A percentile compares a stretch with the other conserved stretches of the same genome.
These are phyloP conservation scores for Zymoseptoria brevis DNA, from an alignment of 2,329 filamentous ascomycete genomes.

Conservation along the genomic window DNA sequence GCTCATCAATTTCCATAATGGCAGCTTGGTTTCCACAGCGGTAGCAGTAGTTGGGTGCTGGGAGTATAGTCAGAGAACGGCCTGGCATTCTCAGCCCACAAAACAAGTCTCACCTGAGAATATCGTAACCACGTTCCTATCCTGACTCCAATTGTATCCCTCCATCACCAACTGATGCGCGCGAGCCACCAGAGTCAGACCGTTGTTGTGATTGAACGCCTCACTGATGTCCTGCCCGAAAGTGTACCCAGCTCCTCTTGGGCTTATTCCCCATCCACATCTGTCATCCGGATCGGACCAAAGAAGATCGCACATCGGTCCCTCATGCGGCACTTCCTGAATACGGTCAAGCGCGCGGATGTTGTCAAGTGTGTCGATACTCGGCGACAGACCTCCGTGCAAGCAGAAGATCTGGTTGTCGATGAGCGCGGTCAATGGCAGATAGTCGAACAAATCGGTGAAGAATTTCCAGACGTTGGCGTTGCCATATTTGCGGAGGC, in stretches of 20 bases:
- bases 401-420: conserved; percentile 99
- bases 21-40: conserved; percentile 97
- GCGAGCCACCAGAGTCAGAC: conserved; percentile 86
- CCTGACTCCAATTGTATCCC: conserved; percentile 99
- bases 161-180: conserved; percentile 99
- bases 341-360: conserved; percentile 92
- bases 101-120: conserved; percentile 66
- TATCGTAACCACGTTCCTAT: conserved; percentile 95
- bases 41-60: conserved; percentile 76
- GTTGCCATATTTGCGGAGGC: conserved; percentile 96
- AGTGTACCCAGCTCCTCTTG: conserved; percentile 58
- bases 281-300: conserved; percentile 98
- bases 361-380: conserved; percentile 90
- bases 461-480: conserved; percentile 99
- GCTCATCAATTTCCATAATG: conserved; percentile 99
- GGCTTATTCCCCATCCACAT: conserved; percentile 60
- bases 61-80: conserved; percentile 22
- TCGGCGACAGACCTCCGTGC: conserved; percentile 92
- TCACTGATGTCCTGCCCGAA: conserved; percentile 91
- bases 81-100: conserved; percentile 13
- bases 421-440: conserved; percentile 92
- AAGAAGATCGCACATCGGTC: conserved; percentile 93
- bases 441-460: conserved; percentile 97
- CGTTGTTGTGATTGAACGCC: conserved; percentile 99
- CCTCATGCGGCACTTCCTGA: conserved; percentile 96